Conservation (phyloP, 441 rosid species). For the Jatropha multifida region DNA sequence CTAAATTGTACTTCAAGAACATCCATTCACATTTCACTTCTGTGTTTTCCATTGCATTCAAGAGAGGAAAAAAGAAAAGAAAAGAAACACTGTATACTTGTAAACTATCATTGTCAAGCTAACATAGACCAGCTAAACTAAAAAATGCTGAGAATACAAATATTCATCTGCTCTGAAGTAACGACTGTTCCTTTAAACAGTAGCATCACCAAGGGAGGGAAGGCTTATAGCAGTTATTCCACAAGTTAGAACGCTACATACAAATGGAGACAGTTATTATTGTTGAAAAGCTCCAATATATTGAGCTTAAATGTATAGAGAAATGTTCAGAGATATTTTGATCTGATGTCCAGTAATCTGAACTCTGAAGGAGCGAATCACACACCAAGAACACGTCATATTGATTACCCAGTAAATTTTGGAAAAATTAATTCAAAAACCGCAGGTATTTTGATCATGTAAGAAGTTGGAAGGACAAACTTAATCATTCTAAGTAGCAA, state of each 20-base stretch:
- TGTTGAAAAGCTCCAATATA: neutral
- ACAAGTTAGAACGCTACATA: neutral
- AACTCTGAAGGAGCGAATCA: no score
- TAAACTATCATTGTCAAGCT: slow-evolving; percentile 1
- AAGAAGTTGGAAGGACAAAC: no score
- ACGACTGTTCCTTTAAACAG: neutral
- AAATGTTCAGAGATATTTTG: no score
- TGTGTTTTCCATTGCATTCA: neutral
- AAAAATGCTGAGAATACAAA: neutral
- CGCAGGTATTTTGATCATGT: no score
- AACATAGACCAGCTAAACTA: slow-evolving; percentile 3
- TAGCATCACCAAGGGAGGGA: neutral
- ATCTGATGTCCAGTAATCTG: no score
- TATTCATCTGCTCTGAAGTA: neutral
- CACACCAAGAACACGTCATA: no score
- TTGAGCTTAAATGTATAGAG: no score
- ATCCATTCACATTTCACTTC: neutral
- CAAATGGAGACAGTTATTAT: neutral
- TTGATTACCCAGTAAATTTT: no score
- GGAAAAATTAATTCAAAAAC: no score
- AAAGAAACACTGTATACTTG: neutral
- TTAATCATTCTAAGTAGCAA: no score
- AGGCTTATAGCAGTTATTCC: neutral
- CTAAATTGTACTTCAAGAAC: neutral
- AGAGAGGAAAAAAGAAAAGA: neutral